Base-by-base conservation (phyloP, 2,329 filamentous ascomycete genomes). In the Fusarium sublunatum region DNA sequence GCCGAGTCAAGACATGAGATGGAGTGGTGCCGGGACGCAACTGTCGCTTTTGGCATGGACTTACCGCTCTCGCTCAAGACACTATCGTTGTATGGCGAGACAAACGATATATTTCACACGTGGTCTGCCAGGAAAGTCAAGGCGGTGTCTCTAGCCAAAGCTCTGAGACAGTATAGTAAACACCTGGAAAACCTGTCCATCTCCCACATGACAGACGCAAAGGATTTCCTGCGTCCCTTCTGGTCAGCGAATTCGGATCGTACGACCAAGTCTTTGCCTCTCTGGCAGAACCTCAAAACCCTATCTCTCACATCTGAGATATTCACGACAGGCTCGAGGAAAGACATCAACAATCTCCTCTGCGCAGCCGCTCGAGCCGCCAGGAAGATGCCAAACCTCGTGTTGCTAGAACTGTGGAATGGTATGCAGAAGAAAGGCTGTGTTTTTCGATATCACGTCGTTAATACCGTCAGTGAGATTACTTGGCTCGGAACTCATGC, bases 301-400 rank as follows among this genome's bases (percentile, higher is more conserved):
- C 8, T 65, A 0, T 45, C 44, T 0, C 22, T 65, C 2, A 52
- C 62, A 2, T 65, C 58, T 0, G 11, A 19, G 1, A 19, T 49
- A n/a, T 35, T 58, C 26, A 19, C n/a, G 2, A 46, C 26, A 12
- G n/a, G 4, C 4, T 49, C 39, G 1, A 6, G 15, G 7, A 7
- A 31, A 6, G 39, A 31, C 0, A 25, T 53, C 5, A 49, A 10
- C 13, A 4, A 10, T 2, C 24, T 63, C 13, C 47, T 63, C 3
- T 53, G 47, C 28, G 35, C 53, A 0, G 53, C 58, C 0, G 59
- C 59, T 9, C 44, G 43, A 2, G 47, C 52, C 1, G 47, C 25
- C 4, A 42, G 7, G 22, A 63, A 58, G 35, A 62, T 62, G 52
- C 58, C 58, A 6, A 35, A 19, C 4, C 43, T 63, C 7, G 26